Base-by-base conservation (phyloP, 2,329 filamentous ascomycete genomes). In the Arthroderma sp. region DNA sequence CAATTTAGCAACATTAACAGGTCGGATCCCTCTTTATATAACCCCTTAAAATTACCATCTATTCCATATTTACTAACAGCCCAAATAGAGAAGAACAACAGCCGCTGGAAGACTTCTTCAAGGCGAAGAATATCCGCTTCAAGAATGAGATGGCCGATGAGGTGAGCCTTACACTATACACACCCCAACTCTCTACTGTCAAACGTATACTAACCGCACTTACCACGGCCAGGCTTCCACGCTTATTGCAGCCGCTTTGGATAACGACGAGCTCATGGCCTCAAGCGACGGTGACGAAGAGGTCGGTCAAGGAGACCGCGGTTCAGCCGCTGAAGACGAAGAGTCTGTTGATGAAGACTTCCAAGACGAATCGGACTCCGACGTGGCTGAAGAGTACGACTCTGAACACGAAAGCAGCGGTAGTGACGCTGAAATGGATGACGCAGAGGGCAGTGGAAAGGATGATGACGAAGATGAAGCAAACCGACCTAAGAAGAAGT, bases 131-230 rank as follows among this genome's bases (percentile, higher is more conserved):
- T 49, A 76, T 98, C 58, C 85, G 89, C 44, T 88, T 93, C 46
- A 96, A 95, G 80, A 98, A 98, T 64, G 91, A 98, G 68, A 95
- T 98, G 70, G 83, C 93, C 50, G 91, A 95, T 61, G 91, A 98
- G 55, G 83, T 86, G 61, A 80, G 83, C 61, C 6, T 8, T 39
- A 4, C 42, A n/a, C 2, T 29, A 5, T 10, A 11, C 15, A 15
- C 28, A 15, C 8, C 11, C n/a, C 3, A 6, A 29, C 9, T 7
- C 7, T 34, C 10, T 8, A 36, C 3, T 5, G 27, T 29, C 3
- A 36, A 29, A 32, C 34, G 6, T n/a, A 47, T 45, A 56, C 61
- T 63, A 61, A 58, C 44, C 42, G 15, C 31, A 34, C 29, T 46
- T 48, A 43, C 42, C 32, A 40, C 53, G 7, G 8, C 5, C 42